Evolutionary conservation across 1,284 basidiomycete species (phyloP).

Genomic region (Wallemia hederae): DNA sequence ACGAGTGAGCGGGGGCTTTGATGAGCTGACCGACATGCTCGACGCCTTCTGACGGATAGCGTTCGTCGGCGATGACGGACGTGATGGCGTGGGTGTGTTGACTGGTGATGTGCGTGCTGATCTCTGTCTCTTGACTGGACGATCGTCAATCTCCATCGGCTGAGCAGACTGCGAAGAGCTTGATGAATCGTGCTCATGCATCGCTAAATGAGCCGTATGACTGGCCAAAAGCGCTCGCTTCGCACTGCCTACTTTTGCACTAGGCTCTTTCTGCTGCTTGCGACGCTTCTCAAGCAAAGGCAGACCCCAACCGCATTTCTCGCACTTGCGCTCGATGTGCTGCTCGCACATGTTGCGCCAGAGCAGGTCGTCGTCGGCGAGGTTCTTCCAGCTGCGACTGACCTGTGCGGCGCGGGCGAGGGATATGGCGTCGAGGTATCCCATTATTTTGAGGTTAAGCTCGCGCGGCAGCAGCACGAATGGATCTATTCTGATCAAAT

Average conservation of each 20-base stretch:
- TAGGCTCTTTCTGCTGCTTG: not conserved
- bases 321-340: constrained; percentile 90
- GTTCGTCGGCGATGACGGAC: not conserved
- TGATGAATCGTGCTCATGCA: not conserved
- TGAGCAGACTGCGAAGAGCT: not conserved
- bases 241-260: not conserved
- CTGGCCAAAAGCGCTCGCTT: not conserved
- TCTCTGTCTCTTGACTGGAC: constrained; percentile 5
- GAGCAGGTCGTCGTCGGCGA: constrained; percentile 85
- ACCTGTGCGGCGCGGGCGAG: constrained; percentile 91
- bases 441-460: constrained; percentile 62
- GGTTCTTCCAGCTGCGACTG: constrained; percentile 47
- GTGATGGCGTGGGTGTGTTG: constrained; percentile 2
- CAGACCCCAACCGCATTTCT: constrained; percentile 91
- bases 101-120: constrained; percentile 3
- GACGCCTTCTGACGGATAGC: constrained; percentile 1
- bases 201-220: not conserved
- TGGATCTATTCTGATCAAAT: constrained; percentile 84
- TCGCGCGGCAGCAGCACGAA: constrained; percentile 75
- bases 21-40: constrained; percentile 2
- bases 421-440: constrained; percentile 78
- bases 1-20: constrained; percentile 27
- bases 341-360: constrained; percentile 96
- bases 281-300: constrained; percentile 58
- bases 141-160: constrained; percentile 4